A percentile compares a stretch with the other conserved stretches of the same genome.
Conservation (phyloP, 805 yeast species). For the Clavispora carvajalis region DNA sequence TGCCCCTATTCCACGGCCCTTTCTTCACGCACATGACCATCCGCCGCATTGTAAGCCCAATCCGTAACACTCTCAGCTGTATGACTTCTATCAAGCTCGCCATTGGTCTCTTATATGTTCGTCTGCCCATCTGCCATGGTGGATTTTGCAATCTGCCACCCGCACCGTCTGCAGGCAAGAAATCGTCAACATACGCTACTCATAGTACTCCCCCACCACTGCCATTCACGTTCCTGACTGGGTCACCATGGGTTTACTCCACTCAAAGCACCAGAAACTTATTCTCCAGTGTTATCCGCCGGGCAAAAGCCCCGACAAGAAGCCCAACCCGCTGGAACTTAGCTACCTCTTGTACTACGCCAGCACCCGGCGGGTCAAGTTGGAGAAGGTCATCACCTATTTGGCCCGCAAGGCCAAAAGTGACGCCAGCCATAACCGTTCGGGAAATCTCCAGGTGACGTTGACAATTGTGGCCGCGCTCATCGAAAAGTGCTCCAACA, state of each 20-base stretch:
- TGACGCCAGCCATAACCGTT: conserved; percentile 56
- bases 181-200: not conserved
- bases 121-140: too few species aligned
- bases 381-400: conserved; percentile 78
- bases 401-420: conserved; percentile 53
- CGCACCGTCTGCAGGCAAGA: too few species aligned
- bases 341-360: conserved; percentile 87
- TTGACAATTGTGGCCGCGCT: conserved; percentile 63
- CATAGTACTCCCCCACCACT: not conserved
- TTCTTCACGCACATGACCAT: too few species aligned
- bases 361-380: conserved; percentile 79
- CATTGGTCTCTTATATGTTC: too few species aligned
- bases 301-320: conserved; percentile 79
- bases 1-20: too few species aligned
- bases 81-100: too few species aligned
- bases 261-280: conserved; percentile 84
- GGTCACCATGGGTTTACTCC: conserved; percentile 34
- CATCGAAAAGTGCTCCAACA: conserved; percentile 72
- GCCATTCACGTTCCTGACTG: too few species aligned
- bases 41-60: too few species aligned
- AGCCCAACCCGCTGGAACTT: conserved; percentile 88
- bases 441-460: conserved; percentile 83
- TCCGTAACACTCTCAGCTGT: too few species aligned
- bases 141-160: too few species aligned
- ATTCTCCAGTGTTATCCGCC: conserved; percentile 91